phyloP scores from a whole-genome alignment of 148 eudicot species.

The Nepenthes gracilis region DNA sequence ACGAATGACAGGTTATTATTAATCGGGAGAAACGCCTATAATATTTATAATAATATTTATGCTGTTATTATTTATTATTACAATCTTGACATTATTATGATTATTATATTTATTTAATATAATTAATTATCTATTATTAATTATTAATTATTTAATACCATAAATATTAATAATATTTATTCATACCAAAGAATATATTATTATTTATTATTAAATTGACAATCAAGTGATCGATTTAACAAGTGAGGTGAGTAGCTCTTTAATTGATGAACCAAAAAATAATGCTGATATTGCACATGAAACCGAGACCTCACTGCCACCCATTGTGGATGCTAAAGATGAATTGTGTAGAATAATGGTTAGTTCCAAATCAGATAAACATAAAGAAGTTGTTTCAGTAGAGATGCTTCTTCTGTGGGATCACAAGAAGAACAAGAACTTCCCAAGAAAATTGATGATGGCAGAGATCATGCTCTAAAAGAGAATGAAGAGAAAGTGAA shows the following conservation, averaged over 20 bases:
- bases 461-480: constrained; percentile 1
- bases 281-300: constrained; percentile 12
- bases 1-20: too few species aligned
- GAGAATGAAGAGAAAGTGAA: constrained; percentile 18
- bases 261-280: constrained; percentile 15
- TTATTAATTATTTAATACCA: too few species aligned
- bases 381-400: constrained; percentile 22
- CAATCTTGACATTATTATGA: too few species aligned
- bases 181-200: too few species aligned
- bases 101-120: too few species aligned
- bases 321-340: constrained; percentile 14
- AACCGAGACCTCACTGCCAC: constrained; percentile 10
- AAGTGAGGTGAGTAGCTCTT: constrained; percentile 7
- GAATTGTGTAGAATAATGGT: constrained; percentile 13
- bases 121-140: too few species aligned
- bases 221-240: constrained; percentile 6
- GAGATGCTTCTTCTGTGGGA: constrained; percentile 17
- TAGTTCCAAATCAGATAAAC: constrained; percentile 10
- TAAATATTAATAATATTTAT: too few species aligned
- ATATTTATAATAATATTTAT: too few species aligned
- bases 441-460: background rate
- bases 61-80: too few species aligned
- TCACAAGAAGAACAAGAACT: constrained; percentile 17
- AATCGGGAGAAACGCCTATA: too few species aligned
- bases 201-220: too few species aligned